A percentile compares a stretch with the other conserved stretches of the same genome.
Conservation (phyloP, 106 monocot species). For the Dendrobium officinale region DNA sequence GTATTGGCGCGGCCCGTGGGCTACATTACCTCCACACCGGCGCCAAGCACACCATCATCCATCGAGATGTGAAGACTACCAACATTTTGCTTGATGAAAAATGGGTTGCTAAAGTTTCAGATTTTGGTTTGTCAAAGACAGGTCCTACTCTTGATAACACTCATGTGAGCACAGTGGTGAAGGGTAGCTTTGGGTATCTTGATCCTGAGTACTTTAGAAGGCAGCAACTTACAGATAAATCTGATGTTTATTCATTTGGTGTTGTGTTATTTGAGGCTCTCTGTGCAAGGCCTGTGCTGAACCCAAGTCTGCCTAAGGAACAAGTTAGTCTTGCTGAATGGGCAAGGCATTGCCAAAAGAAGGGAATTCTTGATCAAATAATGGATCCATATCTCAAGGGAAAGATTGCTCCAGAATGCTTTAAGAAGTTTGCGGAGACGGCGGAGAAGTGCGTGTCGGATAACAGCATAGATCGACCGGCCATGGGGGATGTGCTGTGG, state of each 20-base stretch:
- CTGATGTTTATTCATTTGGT: constrained; percentile 25
- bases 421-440: constrained; percentile 50
- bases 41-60: constrained; percentile 56
- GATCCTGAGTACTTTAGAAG: constrained; percentile 24
- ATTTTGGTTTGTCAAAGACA: constrained; percentile 60
- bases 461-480: constrained; percentile 42
- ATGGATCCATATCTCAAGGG: constrained; percentile 42
- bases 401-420: constrained; percentile 39
- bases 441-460: constrained; percentile 60
- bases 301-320: constrained; percentile 42
- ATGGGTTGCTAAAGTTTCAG: constrained; percentile 61
- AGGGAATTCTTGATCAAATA: constrained; percentile 43
- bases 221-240: constrained; percentile 23
- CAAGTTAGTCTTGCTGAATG: constrained; percentile 51
- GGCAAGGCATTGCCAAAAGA: constrained; percentile 26
- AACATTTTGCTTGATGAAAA: constrained; percentile 77
- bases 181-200: constrained; percentile 23
- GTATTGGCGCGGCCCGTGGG: constrained; percentile 25
- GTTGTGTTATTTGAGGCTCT: constrained; percentile 20
- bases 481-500: constrained; percentile 69
- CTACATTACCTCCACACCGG: constrained; percentile 29
- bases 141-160: constrained; percentile 45
- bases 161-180: constrained; percentile 59
- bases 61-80: constrained; percentile 87
- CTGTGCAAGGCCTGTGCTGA: constrained; percentile 28